Evolutionary conservation across 1,284 basidiomycete genomes (phyloP), one percentile per base, ranked within the genome.

Genomic region (Melampsora americana): DNA sequence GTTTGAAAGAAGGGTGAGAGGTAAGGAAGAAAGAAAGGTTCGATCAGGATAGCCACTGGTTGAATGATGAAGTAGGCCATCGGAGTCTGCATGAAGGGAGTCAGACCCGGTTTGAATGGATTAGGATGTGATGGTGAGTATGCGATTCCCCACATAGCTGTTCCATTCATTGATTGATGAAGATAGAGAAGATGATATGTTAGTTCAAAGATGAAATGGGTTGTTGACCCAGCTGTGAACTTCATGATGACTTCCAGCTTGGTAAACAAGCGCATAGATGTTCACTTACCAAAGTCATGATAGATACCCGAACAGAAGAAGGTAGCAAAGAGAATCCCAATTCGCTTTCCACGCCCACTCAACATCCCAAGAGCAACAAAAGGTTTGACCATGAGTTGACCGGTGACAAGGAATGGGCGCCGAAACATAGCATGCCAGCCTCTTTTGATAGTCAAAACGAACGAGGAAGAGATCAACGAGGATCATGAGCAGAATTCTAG

Each of bases 71-170:
- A 53, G 14, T 53, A 53, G 4, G 50, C 16, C 50, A 53, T 53
- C 5, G 50, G 50, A 20, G 50, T 53, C 2, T 53, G 50, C 5
- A 23, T 18, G 50, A 53, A 53, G 4, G 16, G 14, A 53, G 18
- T 53, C 5, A 53, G 16, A 23, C 50, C 14, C 18, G 23, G 50
- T 23, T 53, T 53, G 14, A 53, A 53, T 53, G 16, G 50, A 53
- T 53, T 53, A 18, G 50, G 50, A 23, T 53, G 50, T 3, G 50
- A 53, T 53, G 50, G 50, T 23, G 50, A 53, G 50, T 53, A 53
- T 53, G 50, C 50, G 14, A 53, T 53, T 23, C 50, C 50, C 50
- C 50, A 53, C 50, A 53, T 23, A 12, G 50, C 50, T 53, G 50
- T 5, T 18, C 5, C 35, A 35, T n/a, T n/a, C n/a, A n/a, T n/a